Conservation (phyloP, 371 early-diverging fungal species). For the Conidiobolus incongruus region DNA sequence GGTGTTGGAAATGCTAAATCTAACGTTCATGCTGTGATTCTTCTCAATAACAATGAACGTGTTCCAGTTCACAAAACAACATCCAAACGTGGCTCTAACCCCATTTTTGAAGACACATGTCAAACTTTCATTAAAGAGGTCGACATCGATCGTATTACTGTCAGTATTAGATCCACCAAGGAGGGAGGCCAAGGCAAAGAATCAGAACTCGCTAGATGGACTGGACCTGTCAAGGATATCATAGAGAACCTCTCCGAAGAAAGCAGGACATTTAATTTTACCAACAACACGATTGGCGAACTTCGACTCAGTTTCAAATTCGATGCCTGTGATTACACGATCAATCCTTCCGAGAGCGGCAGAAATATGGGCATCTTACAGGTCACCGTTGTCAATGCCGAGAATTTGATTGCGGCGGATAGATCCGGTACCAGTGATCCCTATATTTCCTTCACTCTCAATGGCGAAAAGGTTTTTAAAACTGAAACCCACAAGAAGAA, state of each 20-base stretch:
- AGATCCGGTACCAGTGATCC: conserved; percentile 57
- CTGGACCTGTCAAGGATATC: not conserved
- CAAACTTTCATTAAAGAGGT: conserved; percentile 15
- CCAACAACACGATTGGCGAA: too few species aligned
- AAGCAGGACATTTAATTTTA: too few species aligned
- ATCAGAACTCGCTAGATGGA: not conserved
- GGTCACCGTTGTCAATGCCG: conserved; percentile 13
- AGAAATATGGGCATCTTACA: conserved; percentile 17
- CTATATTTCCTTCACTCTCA: conserved; percentile 42
- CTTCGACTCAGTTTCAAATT: conserved; percentile 21
- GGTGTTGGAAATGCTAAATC: conserved; percentile 10
- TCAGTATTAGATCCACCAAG: conserved; percentile 10
- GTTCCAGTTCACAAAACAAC: conserved; percentile 9
- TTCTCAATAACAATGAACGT: conserved; percentile 8
- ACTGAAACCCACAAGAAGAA: conserved; percentile 53
- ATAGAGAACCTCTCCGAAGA: not conserved
- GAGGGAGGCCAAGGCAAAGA: not conserved
- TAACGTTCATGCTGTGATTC: conserved; percentile 14
- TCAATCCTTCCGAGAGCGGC: conserved; percentile 18
- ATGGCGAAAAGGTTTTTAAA: conserved; percentile 55
- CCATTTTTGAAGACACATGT: conserved; percentile 17
- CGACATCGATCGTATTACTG: conserved; percentile 9
- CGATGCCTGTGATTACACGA: conserved; percentile 11
- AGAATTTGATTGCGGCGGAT: conserved; percentile 19
- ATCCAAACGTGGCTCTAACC: conserved; percentile 11